phyloP scores from a whole-genome alignment of 106 monocot genomes.

The Dendrobium nobile region DNA sequence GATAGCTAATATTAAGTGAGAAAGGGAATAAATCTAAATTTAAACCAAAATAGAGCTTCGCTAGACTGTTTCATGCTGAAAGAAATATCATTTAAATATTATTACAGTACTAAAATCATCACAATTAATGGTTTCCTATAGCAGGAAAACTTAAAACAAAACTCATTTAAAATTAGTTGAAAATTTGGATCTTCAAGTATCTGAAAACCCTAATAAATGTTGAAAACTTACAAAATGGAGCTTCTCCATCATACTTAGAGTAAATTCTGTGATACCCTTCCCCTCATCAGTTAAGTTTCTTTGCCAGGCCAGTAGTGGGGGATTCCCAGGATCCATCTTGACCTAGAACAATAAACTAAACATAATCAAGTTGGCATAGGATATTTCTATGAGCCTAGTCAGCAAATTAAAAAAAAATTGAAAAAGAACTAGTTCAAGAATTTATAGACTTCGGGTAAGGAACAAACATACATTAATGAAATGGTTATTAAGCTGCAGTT shows the following conservation, averaged over 20 bases:
- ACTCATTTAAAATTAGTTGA: not conserved
- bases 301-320: conserved; percentile 21
- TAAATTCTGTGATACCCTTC: conserved; percentile 9
- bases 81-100: not conserved
- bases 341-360: conserved; percentile 1
- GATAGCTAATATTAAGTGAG: too few relatives aligned
- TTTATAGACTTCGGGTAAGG: not conserved
- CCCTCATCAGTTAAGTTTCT: conserved; percentile 25
- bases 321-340: conserved; percentile 23
- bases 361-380: not conserved
- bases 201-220: not conserved
- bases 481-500: too few relatives aligned
- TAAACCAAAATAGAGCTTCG: not conserved
- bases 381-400: not conserved
- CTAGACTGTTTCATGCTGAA: not conserved
- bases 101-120: not conserved
- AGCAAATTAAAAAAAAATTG: not conserved
- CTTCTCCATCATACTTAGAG: conserved; percentile 3
- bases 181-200: not conserved
- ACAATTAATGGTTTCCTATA: not conserved
- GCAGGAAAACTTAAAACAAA: not conserved
- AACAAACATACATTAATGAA: not conserved
- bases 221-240: conserved; percentile 13
- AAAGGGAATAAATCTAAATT: too few relatives aligned
- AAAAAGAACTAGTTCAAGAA: not conserved